Percentiles rank a stretch among this genome's conserved stretches.
Evolutionary conservation across 371 early-diverging fungal genomes (phyloP).

Genomic region (Mortierella sp.): DNA sequence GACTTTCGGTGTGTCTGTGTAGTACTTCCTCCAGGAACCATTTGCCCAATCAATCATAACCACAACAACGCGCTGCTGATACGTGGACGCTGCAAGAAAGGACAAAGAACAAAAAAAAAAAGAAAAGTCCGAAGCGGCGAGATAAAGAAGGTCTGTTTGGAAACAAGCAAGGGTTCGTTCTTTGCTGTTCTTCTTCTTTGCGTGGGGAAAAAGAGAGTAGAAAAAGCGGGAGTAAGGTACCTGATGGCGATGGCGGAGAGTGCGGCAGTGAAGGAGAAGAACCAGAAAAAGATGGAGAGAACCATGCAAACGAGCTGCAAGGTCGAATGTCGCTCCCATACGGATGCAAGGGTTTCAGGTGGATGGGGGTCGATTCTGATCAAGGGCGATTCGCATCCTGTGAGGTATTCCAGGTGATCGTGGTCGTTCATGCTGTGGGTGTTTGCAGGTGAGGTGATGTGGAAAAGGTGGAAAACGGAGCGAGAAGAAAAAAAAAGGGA

Average conservation of each 20-base stretch:
- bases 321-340: constrained; percentile 54
- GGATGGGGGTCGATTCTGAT: constrained; percentile 1
- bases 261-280: constrained; percentile 52
- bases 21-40: background rate
- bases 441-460: background rate
- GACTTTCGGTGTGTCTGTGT: background rate
- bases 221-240: constrained; percentile 15
- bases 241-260: constrained; percentile 51
- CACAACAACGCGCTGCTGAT: background rate
- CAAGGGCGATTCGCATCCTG: constrained; percentile 10
- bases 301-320: constrained; percentile 51
- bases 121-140: constrained; percentile 3
- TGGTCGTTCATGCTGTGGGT: constrained; percentile 14
- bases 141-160: background rate
- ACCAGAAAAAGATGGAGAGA: constrained; percentile 50
- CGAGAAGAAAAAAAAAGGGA: background rate
- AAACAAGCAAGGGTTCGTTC: background rate
- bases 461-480: background rate
- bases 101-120: background rate
- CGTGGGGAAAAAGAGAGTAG: background rate
- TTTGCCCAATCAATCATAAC: background rate
- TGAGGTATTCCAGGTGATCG: constrained; percentile 6
- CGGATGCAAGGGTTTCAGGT: constrained; percentile 23
- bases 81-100: background rate
- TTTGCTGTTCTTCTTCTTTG: background rate